Conservation (phyloP, 2,329 filamentous ascomycete species). For the Nectriaceae sp. region DNA sequence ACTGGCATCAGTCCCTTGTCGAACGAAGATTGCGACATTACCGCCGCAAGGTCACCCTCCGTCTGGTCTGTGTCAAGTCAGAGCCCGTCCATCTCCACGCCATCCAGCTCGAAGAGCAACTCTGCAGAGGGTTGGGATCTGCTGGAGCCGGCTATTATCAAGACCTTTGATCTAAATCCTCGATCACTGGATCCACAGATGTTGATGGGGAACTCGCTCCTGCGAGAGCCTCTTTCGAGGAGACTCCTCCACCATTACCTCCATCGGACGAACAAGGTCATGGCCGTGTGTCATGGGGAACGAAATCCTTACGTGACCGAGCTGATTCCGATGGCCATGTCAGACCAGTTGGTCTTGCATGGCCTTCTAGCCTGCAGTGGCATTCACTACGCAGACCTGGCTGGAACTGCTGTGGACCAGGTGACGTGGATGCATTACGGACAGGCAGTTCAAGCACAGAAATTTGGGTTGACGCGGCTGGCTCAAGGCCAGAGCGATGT, state of each 20-base stretch:
- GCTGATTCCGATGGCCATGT: slow-evolving; percentile 4
- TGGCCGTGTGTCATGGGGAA: slow-evolving; percentile 2
- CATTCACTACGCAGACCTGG: slow-evolving; percentile 4
- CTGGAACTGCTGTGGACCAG: neutral
- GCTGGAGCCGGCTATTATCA: too few species aligned
- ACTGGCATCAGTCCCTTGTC: neutral
- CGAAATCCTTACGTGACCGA: slow-evolving; percentile 1
- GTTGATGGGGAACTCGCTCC: slow-evolving; percentile 1
- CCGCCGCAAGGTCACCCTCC: too few species aligned
- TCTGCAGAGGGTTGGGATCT: neutral
- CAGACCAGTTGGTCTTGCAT: slow-evolving; percentile 1
- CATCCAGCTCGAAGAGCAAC: neutral
- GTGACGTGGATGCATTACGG: slow-evolving; percentile 6
- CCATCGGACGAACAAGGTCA: slow-evolving; percentile 6
- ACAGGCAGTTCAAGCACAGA: slow-evolving; percentile 3
- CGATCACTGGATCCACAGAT: slow-evolving; percentile 1
- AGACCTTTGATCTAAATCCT: neutral
- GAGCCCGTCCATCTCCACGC: neutral
- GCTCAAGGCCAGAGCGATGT: slow-evolving; percentile 1
- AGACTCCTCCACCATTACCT: slow-evolving; percentile 4
- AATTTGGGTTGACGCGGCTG: slow-evolving; percentile 1
- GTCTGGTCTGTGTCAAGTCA: neutral
- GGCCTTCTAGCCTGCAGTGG: slow-evolving; percentile 4
- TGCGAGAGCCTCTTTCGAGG: neutral
- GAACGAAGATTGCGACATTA: too few species aligned